Evolutionary conservation across 2,329 filamentous ascomycete genomes (phyloP).

Genomic region (Didymella arachidicola): DNA sequence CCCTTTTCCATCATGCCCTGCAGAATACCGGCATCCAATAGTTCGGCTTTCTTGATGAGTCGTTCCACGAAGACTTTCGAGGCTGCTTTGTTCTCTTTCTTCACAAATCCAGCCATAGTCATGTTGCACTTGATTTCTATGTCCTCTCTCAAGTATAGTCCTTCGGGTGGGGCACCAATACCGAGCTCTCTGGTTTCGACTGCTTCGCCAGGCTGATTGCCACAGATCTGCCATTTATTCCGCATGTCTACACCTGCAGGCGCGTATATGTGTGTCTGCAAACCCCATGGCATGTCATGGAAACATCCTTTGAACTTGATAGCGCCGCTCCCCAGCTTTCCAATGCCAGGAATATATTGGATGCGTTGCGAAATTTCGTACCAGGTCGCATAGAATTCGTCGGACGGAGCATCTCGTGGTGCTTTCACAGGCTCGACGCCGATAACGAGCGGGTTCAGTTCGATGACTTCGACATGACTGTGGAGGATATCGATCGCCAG

Average conservation of each 20-base stretch:
- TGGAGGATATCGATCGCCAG: conserved; percentile 77
- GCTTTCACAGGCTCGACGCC: conserved; percentile 69
- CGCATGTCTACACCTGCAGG: conserved; percentile 72
- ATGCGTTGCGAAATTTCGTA: conserved; percentile 76
- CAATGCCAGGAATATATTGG: conserved; percentile 71
- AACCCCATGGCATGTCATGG: conserved; percentile 74
- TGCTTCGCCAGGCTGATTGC: conserved; percentile 73
- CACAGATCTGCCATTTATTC: conserved; percentile 72
- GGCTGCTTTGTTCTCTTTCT: conserved; percentile 70
- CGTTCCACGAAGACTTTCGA: conserved; percentile 72
- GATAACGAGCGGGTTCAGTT: conserved; percentile 73
- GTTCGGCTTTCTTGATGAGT: conserved; percentile 74
- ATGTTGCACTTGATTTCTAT: conserved; percentile 76
- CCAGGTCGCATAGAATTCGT: conserved; percentile 78
- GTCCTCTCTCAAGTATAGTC: conserved; percentile 73
- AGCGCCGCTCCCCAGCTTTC: conserved; percentile 69
- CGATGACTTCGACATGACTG: conserved; percentile 74
- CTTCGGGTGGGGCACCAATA: conserved; percentile 68
- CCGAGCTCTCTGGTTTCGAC: conserved; percentile 70
- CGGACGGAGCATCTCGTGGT: conserved; percentile 70
- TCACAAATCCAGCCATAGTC: conserved; percentile 70
- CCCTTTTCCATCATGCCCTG: conserved; percentile 73
- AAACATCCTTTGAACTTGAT: conserved; percentile 76
- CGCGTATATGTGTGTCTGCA: conserved; percentile 76
- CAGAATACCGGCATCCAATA: conserved; percentile 70